These are phyloP conservation scores for Pichia cabralensis DNA, from an alignment of 805 yeast species.

Conservation along the genomic window DNA sequence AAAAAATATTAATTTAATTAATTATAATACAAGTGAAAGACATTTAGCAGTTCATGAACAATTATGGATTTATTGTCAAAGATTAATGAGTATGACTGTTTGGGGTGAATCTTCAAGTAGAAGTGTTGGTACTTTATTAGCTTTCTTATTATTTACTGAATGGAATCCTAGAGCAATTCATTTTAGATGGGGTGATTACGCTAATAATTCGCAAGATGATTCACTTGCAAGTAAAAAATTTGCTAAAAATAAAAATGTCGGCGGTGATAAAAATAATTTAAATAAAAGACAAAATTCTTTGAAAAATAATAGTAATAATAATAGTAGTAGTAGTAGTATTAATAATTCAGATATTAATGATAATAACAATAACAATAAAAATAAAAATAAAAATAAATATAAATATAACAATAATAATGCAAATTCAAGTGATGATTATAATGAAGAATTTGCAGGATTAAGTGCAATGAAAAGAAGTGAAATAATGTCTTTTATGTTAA, in stretches of 20 bases:
- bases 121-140: conserved; percentile 77
- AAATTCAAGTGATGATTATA: conserved; percentile 12
- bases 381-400: too few species aligned
- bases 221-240: conserved; percentile 5
- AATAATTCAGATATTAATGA: background rate
- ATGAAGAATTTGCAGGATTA: conserved; percentile 53
- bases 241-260: conserved; percentile 10
- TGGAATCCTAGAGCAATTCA: conserved; percentile 96
- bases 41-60: conserved; percentile 65
- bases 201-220: conserved; percentile 46
- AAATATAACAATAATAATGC: too few species aligned
- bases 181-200: conserved; percentile 80
- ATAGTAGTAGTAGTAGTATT: background rate
- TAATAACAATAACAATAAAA: background rate
- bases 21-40: conserved; percentile 9
- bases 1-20: conserved; percentile 21
- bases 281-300: too few species aligned
- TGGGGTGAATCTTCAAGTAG: conserved; percentile 93
- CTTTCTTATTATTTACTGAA: conserved; percentile 78
- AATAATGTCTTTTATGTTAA: conserved; percentile 89
- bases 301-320: too few species aligned
- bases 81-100: conserved; percentile 71
- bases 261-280: background rate
- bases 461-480: conserved; percentile 82
- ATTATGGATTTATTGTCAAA: conserved; percentile 77